Conservation (phyloP, 768 basidiomycete genomes). For the Amanita polypyramis region DNA sequence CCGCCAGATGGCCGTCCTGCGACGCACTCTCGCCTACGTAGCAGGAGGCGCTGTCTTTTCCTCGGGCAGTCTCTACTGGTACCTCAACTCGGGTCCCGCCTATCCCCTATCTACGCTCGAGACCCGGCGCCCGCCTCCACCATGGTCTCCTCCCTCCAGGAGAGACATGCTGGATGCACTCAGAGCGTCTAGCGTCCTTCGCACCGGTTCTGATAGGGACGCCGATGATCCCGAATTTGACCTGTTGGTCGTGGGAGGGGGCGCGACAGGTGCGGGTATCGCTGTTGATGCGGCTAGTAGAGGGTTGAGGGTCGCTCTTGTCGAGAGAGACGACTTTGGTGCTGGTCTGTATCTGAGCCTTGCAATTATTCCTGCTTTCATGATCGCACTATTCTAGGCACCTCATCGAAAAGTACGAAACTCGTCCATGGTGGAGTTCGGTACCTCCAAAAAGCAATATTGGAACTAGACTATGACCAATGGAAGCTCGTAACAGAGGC, state of each 20-base stretch:
- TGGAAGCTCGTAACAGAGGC: conserved; percentile 96
- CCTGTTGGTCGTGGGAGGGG: conserved; percentile 82
- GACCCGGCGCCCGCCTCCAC: conserved; percentile 61
- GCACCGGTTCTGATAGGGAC: conserved; percentile 1
- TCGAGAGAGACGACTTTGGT: conserved; percentile 88
- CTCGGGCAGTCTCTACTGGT: conserved; percentile 55
- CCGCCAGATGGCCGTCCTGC: conserved; percentile 27
- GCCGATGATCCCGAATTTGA: conserved; percentile 50
- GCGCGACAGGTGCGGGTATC: conserved; percentile 94
- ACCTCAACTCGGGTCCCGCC: conserved; percentile 63
- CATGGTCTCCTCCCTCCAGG: conserved; percentile 70
- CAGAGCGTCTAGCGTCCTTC: conserved; percentile 27
- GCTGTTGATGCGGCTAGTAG: conserved; percentile 90
- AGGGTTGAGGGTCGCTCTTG: conserved; percentile 86
- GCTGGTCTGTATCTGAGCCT: conserved; percentile 42
- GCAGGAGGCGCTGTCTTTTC: conserved; percentile 42
- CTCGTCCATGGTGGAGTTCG: conserved; percentile 97
- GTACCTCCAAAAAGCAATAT: conserved; percentile 93
- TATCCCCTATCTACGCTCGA: conserved; percentile 56
- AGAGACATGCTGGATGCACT: conserved; percentile 55
- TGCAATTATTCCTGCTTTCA: not conserved
- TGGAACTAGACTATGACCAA: conserved; percentile 93
- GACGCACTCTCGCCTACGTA: conserved; percentile 41
- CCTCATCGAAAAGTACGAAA: conserved; percentile 95
- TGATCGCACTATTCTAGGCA: conserved; percentile 41